These are phyloP conservation scores for Scedosporium aurantiacum DNA, from an alignment of 2,329 filamentous ascomycete species.

Conservation along the genomic window DNA sequence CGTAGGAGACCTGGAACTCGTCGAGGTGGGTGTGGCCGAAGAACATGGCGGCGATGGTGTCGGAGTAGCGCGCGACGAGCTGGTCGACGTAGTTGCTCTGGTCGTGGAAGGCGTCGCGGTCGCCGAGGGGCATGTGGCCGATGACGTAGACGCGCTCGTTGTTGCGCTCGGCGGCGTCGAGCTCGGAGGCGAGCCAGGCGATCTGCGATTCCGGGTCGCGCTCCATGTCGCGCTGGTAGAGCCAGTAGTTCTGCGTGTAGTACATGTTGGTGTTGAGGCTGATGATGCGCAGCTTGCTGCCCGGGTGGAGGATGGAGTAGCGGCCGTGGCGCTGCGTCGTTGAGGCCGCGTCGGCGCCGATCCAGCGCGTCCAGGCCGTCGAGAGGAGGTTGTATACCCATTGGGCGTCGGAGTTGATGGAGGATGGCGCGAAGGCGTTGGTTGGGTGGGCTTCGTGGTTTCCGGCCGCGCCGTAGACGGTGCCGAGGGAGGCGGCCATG, in stretches of 20 bases:
- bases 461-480: slow-evolving; percentile 41
- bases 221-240: slow-evolving; percentile 38
- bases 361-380: slow-evolving; percentile 34
- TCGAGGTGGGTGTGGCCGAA: slow-evolving; percentile 48
- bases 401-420: slow-evolving; percentile 27
- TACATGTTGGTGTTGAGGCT: slow-evolving; percentile 50
- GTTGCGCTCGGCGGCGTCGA: slow-evolving; percentile 39
- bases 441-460: slow-evolving; percentile 46
- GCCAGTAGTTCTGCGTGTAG: slow-evolving; percentile 46
- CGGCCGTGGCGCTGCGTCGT: slow-evolving; percentile 30
- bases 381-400: slow-evolving; percentile 43
- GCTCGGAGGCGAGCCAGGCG: slow-evolving; percentile 40
- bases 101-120: slow-evolving; percentile 39
- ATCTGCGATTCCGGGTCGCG: slow-evolving; percentile 41
- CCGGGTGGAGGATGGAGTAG: slow-evolving; percentile 35
- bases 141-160: slow-evolving; percentile 45
- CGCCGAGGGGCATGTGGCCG: slow-evolving; percentile 44
- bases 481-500: slow-evolving; percentile 30
- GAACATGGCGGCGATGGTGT: slow-evolving; percentile 44
- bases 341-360: slow-evolving; percentile 23
- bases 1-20: slow-evolving; percentile 44
- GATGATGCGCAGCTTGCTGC: slow-evolving; percentile 41
- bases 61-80: slow-evolving; percentile 40
- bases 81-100: slow-evolving; percentile 41
- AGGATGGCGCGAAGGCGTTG: slow-evolving; percentile 36